phyloP scores from a whole-genome alignment of 768 basidiomycete species.

The Omphalotus guepiniiformis region DNA sequence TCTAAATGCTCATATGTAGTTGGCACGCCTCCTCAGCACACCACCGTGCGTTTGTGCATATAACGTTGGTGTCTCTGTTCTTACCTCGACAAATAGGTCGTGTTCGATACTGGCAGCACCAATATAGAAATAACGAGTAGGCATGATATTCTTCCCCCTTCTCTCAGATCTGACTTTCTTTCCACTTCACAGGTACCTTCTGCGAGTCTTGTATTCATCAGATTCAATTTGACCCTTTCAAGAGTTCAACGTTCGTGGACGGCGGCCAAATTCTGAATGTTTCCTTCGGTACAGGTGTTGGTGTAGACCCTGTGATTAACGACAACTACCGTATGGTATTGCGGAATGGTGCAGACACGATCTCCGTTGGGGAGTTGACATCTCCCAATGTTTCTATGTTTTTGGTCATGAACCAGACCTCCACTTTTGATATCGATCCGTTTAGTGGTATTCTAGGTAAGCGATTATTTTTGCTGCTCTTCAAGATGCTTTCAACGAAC shows the following conservation, averaged over 20 bases:
- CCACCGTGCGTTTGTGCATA: slow-evolving; percentile 28
- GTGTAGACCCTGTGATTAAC: slow-evolving; percentile 50
- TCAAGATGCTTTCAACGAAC: background rate
- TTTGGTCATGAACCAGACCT: slow-evolving; percentile 51
- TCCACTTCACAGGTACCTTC: slow-evolving; percentile 32
- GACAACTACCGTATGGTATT: slow-evolving; percentile 43
- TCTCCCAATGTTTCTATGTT: slow-evolving; percentile 38
- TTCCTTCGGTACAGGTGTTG: slow-evolving; percentile 51
- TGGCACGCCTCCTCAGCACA: slow-evolving; percentile 49
- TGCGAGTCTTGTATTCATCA: slow-evolving; percentile 42
- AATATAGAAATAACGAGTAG: slow-evolving; percentile 46
- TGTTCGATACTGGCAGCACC: slow-evolving; percentile 55
- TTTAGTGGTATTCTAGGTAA: slow-evolving; percentile 54
- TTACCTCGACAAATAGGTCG: slow-evolving; percentile 33
- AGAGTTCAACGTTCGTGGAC: slow-evolving; percentile 50
- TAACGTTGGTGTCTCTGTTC: slow-evolving; percentile 9
- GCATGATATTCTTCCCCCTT: slow-evolving; percentile 12
- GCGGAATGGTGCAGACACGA: slow-evolving; percentile 43
- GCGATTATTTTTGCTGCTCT: background rate
- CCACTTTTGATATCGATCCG: slow-evolving; percentile 47
- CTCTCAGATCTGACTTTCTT: slow-evolving; percentile 2
- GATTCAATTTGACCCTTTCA: slow-evolving; percentile 41
- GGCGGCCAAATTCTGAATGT: slow-evolving; percentile 37
- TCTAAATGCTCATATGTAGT: slow-evolving; percentile 24
- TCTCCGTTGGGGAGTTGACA: slow-evolving; percentile 42